These are phyloP conservation scores for Cynara cardunculus DNA, from an alignment of 129 eudicot genomes.

Conservation along the genomic window DNA sequence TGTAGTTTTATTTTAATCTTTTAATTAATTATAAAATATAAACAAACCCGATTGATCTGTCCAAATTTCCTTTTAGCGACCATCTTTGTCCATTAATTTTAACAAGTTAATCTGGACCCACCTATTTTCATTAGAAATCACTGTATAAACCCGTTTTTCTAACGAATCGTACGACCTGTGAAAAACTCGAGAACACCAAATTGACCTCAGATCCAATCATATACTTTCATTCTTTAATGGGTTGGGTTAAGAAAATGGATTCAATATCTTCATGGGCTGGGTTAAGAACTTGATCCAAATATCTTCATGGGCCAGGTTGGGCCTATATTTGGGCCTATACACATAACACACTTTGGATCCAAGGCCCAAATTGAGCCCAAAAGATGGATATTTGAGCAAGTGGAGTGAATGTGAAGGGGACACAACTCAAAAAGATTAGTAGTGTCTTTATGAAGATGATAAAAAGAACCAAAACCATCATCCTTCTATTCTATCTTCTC, in stretches of 20 bases:
- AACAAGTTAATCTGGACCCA: too few species aligned
- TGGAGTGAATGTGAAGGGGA: constrained; percentile 8
- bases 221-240: not conserved
- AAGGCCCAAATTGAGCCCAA: not conserved
- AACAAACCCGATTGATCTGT: too few species aligned
- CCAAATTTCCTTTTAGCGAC: too few species aligned
- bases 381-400: constrained; percentile 8
- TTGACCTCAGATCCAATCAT: too few species aligned
- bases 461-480: constrained; percentile 25
- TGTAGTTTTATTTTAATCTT: too few species aligned
- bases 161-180: too few species aligned
- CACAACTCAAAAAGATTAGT: constrained; percentile 11
- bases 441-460: constrained; percentile 22
- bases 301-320: constrained; percentile 1
- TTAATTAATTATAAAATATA: too few species aligned
- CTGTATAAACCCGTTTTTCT: too few species aligned
- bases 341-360: not conserved
- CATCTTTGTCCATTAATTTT: too few species aligned
- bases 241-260: not conserved
- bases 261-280: not conserved
- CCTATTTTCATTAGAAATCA: too few species aligned
- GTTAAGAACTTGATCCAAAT: not conserved
- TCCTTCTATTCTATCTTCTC: constrained; percentile 6
- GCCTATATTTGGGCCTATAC: not conserved
- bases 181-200: too few species aligned